These are phyloP conservation scores for Candida nanaspora DNA, from an alignment of 805 yeast species.

Conservation along the genomic window DNA sequence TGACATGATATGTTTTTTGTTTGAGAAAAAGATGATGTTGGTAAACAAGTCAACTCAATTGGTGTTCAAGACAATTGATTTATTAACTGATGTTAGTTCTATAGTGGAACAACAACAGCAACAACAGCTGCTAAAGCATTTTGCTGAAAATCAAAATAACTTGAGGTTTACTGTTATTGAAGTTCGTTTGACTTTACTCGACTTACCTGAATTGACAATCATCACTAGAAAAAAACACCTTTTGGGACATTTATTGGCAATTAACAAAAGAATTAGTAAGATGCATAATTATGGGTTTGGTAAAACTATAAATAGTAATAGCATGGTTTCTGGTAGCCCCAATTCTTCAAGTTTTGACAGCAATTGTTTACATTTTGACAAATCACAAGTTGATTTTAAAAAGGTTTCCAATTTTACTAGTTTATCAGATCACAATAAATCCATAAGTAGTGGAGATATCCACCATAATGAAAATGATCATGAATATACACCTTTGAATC, in stretches of 20 bases:
- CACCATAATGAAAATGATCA: too few relatives aligned
- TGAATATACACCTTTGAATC: conserved; percentile 9
- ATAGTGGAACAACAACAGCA: background rate
- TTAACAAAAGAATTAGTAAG: background rate
- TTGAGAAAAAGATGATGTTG: background rate
- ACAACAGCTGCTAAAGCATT: too few relatives aligned
- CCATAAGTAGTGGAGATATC: too few relatives aligned
- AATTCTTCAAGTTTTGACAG: background rate
- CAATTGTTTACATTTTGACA: too few relatives aligned
- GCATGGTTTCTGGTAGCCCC: background rate
- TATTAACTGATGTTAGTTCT: background rate
- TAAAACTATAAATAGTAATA: too few relatives aligned
- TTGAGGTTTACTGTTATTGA: background rate
- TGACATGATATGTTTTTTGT: background rate
- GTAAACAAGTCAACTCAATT: background rate
- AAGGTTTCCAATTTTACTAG: too few relatives aligned
- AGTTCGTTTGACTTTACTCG: background rate
- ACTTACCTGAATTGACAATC: background rate
- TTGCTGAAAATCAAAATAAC: too few relatives aligned
- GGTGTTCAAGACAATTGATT: background rate
- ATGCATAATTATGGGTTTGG: too few relatives aligned
- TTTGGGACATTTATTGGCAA: background rate
- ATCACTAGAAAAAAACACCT: background rate
- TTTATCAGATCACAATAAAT: too few relatives aligned
- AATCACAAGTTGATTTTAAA: too few relatives aligned